Evolutionary conservation across 2,329 filamentous ascomycete genomes (phyloP).

Genomic region (Huntiella abstrusa): DNA sequence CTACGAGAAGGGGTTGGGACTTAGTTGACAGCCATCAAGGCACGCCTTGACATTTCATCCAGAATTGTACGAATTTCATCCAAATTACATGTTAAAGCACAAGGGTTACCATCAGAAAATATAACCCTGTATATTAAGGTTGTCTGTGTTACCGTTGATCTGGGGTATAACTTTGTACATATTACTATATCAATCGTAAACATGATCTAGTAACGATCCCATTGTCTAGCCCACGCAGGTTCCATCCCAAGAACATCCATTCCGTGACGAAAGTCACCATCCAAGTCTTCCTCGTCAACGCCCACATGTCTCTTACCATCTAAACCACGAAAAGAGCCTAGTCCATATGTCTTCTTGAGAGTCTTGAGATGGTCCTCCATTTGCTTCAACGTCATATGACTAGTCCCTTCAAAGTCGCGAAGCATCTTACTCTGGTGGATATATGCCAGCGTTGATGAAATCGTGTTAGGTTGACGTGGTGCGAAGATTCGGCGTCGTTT

Average conservation of each 20-base stretch:
- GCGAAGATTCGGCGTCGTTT: conserved; percentile 51
- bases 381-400: conserved; percentile 37
- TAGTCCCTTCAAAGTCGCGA: conserved; percentile 53
- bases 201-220: too few relatives aligned
- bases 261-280: conserved; percentile 46
- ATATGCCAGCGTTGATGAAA: conserved; percentile 56
- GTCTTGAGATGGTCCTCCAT: conserved; percentile 43
- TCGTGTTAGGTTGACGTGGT: conserved; percentile 61
- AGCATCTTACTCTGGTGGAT: conserved; percentile 70
- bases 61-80: too few relatives aligned
- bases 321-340: conserved; percentile 59
- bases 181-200: too few relatives aligned
- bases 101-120: too few relatives aligned
- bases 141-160: too few relatives aligned
- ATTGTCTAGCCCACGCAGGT: too few relatives aligned
- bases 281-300: conserved; percentile 57
- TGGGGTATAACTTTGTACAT: too few relatives aligned
- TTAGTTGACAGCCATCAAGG: too few relatives aligned
- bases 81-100: too few relatives aligned
- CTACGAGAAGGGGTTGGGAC: too few relatives aligned
- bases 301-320: conserved; percentile 59
- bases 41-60: too few relatives aligned
- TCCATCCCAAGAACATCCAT: conserved; percentile 17
- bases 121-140: too few relatives aligned
- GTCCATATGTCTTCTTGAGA: conserved; percentile 48